Evolutionary conservation across 75 land plant species (phyloP), one percentile per base, ranked within the genome.

Genomic region (Chamaecyparis obtusa): DNA sequence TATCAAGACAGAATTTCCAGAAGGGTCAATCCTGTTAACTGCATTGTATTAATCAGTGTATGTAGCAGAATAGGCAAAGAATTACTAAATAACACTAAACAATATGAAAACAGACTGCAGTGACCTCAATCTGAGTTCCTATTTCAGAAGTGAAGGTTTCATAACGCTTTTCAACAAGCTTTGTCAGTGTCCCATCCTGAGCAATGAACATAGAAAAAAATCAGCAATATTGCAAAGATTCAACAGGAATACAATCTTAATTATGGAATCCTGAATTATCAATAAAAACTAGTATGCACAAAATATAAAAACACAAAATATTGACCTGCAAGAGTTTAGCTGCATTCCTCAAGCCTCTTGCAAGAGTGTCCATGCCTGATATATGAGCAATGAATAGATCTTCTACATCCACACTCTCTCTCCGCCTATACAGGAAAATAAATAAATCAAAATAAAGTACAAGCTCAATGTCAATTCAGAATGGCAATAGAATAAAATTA

Each of bases 341-440:
- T 83, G 92, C 99, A 92, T 95, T 98, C 51, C 98, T 91, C 5
- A 98, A 93, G 60, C 99, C 99, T 89, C 99, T 96, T 49, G 99
- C 99, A 57, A 98, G 77, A 32, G 99, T 92, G 83, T 98, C 99
- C 98, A 98, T 98, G 78, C 99, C 99, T 79, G 90, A 87, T 83
- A 98, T 94, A 83, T 98, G 99, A 85, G 96, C 95, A 91, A 98
- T 93, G 89, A 98, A 98, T 46, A 98, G 84, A 87, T 98, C 99
- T 86, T 96, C 99, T 83, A 96, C 96, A 90, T 98, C 99, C 57
- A 95, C 94, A 89, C 99, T 98, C 88, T 97, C 99, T 85, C 99
- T 91, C 89, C 99, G 92, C 78, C 97, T 96, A 64, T 55, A 87
- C 14, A 57, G 86, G 32, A 36, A 21, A 71, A 9, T 30, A 17